Percentiles rank a stretch among this genome's conserved stretches.
Conservation (phyloP, 331 rosid species). For the Rhamnella rubrinervis region DNA sequence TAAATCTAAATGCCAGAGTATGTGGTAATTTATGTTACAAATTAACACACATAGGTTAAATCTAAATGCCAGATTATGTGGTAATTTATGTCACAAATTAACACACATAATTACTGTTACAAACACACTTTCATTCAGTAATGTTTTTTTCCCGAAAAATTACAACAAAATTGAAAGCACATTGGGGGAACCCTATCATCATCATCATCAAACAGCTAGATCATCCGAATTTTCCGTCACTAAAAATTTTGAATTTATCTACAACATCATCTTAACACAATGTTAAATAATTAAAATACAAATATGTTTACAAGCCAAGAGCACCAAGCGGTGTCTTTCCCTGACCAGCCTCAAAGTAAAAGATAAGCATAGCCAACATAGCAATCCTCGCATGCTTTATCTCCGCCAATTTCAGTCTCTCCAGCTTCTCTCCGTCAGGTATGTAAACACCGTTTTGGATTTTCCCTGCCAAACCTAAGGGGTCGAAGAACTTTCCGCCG, state of each 20-base stretch:
- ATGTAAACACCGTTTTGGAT: conserved; percentile 66
- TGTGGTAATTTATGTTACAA: no score
- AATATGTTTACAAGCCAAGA: conserved; percentile 72
- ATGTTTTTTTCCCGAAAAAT: no score
- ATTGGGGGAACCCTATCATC: no score
- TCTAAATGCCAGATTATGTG: no score
- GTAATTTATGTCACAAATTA: no score
- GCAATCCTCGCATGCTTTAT: conserved; percentile 95
- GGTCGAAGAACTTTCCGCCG: conserved; percentile 95
- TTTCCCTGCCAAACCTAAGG: conserved; percentile 68
- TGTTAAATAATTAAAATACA: background rate
- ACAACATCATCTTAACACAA: conserved; percentile 14
- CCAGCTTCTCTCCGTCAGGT: conserved; percentile 78
- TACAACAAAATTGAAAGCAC: no score
- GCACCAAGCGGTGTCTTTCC: conserved; percentile 98
- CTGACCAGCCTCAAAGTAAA: conserved; percentile 99
- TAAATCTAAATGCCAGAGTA: no score
- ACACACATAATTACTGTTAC: no score
- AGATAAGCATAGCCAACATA: conserved; percentile 91
- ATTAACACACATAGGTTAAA: no score
- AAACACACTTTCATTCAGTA: no score
- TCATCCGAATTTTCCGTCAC: no score
- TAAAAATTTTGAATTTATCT: conserved; percentile 41
- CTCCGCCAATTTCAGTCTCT: conserved; percentile 91
- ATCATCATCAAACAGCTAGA: no score